Percentiles rank a stretch among this genome's conserved stretches.
Conservation (phyloP, 192 early-diverging fungal species). For the Coemansia sp. region DNA sequence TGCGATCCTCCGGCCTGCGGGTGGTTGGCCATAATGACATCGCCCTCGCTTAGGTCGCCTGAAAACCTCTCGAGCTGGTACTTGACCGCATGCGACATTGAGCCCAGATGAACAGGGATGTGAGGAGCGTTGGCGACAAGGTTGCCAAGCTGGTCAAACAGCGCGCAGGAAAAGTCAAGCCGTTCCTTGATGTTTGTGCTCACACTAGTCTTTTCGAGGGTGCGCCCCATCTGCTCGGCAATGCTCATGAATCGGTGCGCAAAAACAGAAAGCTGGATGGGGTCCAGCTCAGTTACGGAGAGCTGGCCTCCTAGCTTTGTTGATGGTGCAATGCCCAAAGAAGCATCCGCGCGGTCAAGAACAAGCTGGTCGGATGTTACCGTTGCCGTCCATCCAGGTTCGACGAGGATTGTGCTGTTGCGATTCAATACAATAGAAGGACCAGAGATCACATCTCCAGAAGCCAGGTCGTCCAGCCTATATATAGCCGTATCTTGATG, state of each 20-base stretch:
- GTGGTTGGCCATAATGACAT: slow-evolving; percentile 95
- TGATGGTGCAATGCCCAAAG: neutral
- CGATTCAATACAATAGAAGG: slow-evolving; percentile 90
- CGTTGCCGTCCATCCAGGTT: slow-evolving; percentile 72
- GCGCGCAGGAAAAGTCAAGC: slow-evolving; percentile 93
- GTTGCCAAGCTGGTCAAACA: slow-evolving; percentile 87
- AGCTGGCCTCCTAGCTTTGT: neutral
- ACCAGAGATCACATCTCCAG: slow-evolving; percentile 72
- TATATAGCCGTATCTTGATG: slow-evolving; percentile 69
- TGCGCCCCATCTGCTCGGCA: slow-evolving; percentile 96
- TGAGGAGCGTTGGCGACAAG: slow-evolving; percentile 87
- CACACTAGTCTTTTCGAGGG: slow-evolving; percentile 90
- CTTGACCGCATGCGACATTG: slow-evolving; percentile 89
- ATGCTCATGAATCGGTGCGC: slow-evolving; percentile 97
- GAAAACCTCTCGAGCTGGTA: slow-evolving; percentile 83
- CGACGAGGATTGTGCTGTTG: slow-evolving; percentile 85
- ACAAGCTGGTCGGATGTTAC: slow-evolving; percentile 72
- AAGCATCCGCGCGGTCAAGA: slow-evolving; percentile 14
- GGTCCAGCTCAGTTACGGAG: slow-evolving; percentile 66
- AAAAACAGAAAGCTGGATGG: slow-evolving; percentile 89
- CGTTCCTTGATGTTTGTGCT: slow-evolving; percentile 99
- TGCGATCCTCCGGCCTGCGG: slow-evolving; percentile 94
- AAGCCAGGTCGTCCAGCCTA: slow-evolving; percentile 58
- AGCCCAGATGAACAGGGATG: slow-evolving; percentile 91
- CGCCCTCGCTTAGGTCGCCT: slow-evolving; percentile 75